A percentile compares a stretch with the other conserved stretches of the same genome.
These are phyloP conservation scores for Setaria italica DNA, from an alignment of 202 grass and related monocot genomes.

Conservation along the genomic window DNA sequence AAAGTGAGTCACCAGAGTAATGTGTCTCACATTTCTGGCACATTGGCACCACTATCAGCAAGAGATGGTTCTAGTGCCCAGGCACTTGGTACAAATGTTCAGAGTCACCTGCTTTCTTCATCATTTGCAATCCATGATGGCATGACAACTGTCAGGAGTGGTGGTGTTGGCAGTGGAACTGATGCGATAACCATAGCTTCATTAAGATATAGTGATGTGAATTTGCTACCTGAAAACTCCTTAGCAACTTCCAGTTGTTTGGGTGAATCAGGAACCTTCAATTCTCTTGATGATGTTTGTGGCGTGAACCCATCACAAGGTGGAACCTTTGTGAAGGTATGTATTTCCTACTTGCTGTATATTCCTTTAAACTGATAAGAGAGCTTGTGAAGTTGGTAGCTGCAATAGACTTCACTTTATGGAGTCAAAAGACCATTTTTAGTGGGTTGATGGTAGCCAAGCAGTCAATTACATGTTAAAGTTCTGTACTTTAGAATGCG, in stretches of 20 bases:
- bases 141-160: conserved; percentile 52
- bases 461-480: conserved; percentile 14
- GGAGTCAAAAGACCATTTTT: not conserved
- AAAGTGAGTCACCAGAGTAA: conserved; percentile 50
- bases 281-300: conserved; percentile 64
- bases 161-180: conserved; percentile 47
- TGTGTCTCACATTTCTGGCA: conserved; percentile 56
- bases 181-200: conserved; percentile 70
- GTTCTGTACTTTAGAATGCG: conserved; percentile 25
- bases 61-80: conserved; percentile 57
- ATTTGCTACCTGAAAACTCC: conserved; percentile 64
- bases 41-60: conserved; percentile 52
- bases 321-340: conserved; percentile 97
- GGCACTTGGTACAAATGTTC: conserved; percentile 53
- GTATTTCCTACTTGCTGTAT: conserved; percentile 14
- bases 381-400: not conserved
- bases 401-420: not conserved
- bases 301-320: conserved; percentile 62
- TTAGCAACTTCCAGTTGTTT: conserved; percentile 64
- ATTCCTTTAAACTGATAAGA: conserved; percentile 23
- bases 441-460: not conserved
- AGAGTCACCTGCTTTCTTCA: conserved; percentile 65
- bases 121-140: conserved; percentile 68
- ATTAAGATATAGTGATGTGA: conserved; percentile 60
- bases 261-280: conserved; percentile 69